phyloP scores from a whole-genome alignment of 768 basidiomycete genomes.

The Cubamyces sp. region DNA sequence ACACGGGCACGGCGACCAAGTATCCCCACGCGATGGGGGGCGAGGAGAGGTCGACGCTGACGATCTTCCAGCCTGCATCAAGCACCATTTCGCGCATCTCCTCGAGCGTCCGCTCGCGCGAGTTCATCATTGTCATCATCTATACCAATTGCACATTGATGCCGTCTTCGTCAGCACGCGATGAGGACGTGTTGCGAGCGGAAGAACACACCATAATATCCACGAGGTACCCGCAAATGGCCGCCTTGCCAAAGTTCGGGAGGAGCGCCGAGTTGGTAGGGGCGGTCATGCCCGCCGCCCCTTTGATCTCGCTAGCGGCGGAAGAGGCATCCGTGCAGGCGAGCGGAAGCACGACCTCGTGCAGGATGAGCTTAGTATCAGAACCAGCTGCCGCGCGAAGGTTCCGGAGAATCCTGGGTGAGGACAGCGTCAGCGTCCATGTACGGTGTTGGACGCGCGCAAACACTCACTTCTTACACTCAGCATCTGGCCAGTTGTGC shows the following conservation, averaged over 20 bases:
- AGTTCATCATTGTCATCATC: conserved; percentile 72
- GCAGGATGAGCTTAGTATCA: conserved; percentile 10
- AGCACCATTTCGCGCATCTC: conserved; percentile 57
- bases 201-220: conserved; percentile 19
- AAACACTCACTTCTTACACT: not conserved
- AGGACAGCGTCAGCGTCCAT: no score
- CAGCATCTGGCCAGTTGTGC: conserved; percentile 17
- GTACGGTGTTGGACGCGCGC: not conserved
- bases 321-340: not conserved
- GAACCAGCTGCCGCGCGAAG: conserved; percentile 17
- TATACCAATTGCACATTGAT: conserved; percentile 41
- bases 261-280: not conserved
- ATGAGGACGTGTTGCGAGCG: not conserved
- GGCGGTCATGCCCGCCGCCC: not conserved
- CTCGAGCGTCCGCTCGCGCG: conserved; percentile 68
- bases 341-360: conserved; percentile 12
- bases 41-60: conserved; percentile 61
- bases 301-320: not conserved
- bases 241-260: not conserved
- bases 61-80: conserved; percentile 70
- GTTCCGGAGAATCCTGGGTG: conserved; percentile 5
- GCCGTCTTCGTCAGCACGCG: not conserved
- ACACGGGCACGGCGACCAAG: conserved; percentile 64
- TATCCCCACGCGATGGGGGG: conserved; percentile 59
- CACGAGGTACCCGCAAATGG: not conserved